These are phyloP conservation scores for Coniophora puteana DNA, from an alignment of 1,284 basidiomycete genomes.

Conservation along the genomic window DNA sequence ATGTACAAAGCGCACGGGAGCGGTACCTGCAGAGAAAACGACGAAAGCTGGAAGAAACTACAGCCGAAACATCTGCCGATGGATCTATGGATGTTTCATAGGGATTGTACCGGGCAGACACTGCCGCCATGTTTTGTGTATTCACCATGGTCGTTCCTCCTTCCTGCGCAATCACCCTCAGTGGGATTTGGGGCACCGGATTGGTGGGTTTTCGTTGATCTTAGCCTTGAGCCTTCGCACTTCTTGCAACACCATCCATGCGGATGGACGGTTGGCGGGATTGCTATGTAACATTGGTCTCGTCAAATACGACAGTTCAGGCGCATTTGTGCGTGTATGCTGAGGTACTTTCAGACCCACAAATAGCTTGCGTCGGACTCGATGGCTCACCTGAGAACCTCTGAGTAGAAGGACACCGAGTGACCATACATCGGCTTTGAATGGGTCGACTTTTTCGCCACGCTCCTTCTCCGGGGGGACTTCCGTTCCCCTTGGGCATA, in stretches of 20 bases:
- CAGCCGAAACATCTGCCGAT: not conserved
- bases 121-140: too few species aligned
- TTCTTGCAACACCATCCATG: slow-evolving; percentile 40
- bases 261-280: slow-evolving; percentile 49
- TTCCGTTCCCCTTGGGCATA: slow-evolving; percentile 52
- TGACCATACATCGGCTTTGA: slow-evolving; percentile 70
- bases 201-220: slow-evolving; percentile 19
- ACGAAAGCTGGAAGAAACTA: slow-evolving; percentile 54
- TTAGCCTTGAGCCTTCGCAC: slow-evolving; percentile 43
- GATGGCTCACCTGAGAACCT: slow-evolving; percentile 51
- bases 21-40: slow-evolving; percentile 81
- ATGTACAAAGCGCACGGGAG: slow-evolving; percentile 70
- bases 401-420: slow-evolving; percentile 59
- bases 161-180: too few species aligned
- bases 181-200: too few species aligned
- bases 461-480: slow-evolving; percentile 65
- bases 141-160: too few species aligned
- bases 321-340: slow-evolving; percentile 53
- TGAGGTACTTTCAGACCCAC: slow-evolving; percentile 9
- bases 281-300: slow-evolving; percentile 52
- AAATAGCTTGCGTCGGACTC: not conserved
- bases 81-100: too few species aligned
- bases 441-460: slow-evolving; percentile 51
- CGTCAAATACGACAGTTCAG: slow-evolving; percentile 51
- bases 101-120: too few species aligned